A percentile compares a stretch with the other conserved stretches of the same genome.
Evolutionary conservation across 1,139 yeast species (phyloP).

Genomic region (Petasospora fabianii): DNA sequence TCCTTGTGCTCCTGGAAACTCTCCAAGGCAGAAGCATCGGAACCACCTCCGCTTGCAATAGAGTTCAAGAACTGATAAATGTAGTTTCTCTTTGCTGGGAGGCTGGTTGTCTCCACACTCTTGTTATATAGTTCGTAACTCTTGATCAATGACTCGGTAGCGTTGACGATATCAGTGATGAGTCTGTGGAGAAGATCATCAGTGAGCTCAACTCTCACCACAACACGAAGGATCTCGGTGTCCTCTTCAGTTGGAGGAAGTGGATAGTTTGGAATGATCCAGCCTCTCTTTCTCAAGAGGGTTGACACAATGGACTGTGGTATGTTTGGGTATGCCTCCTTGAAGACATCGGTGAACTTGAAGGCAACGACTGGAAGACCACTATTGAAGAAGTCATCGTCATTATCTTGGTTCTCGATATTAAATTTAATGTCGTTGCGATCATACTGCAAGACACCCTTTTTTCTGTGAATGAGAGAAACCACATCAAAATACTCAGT

Average conservation of each 20-base stretch:
- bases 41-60: constrained; percentile 37
- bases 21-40: constrained; percentile 10
- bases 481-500: constrained; percentile 69
- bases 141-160: constrained; percentile 50
- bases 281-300: constrained; percentile 74
- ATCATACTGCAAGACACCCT: constrained; percentile 32
- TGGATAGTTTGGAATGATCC: constrained; percentile 87
- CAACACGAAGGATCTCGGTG: constrained; percentile 76
- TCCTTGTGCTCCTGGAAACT: constrained; percentile 31
- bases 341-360: constrained; percentile 59
- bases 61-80: constrained; percentile 35
- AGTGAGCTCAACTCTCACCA: constrained; percentile 69
- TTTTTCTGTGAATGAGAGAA: constrained; percentile 69
- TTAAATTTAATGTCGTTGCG: constrained; percentile 21
- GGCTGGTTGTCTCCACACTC: constrained; percentile 21
- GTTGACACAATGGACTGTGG: constrained; percentile 81
- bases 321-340: constrained; percentile 63
- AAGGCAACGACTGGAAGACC: constrained; percentile 93
- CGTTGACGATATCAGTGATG: constrained; percentile 59
- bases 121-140: constrained; percentile 36
- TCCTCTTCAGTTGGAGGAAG: constrained; percentile 56
- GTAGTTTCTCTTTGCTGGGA: constrained; percentile 26
- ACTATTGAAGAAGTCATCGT: constrained; percentile 50
- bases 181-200: constrained; percentile 71
- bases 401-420: constrained; percentile 30